Evolutionary conservation across 2,329 filamentous ascomycete species (phyloP).

Genomic region (Phyllachora maydis): DNA sequence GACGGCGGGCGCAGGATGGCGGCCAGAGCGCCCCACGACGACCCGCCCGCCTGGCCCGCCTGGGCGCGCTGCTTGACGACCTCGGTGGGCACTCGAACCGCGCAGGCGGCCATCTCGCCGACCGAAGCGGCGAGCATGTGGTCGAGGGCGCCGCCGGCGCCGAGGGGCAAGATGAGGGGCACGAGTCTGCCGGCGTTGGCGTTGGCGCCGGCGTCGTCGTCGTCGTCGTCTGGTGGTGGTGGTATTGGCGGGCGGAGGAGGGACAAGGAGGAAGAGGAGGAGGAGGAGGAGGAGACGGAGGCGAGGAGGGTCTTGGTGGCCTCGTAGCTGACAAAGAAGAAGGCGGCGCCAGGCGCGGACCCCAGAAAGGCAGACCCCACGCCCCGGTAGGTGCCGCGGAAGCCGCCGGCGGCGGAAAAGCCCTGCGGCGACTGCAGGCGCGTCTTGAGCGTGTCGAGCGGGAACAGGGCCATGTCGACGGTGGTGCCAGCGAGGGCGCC

Average conservation of each 20-base stretch:
- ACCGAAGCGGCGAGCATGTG: slow-evolving; percentile 76
- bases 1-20: slow-evolving; percentile 44
- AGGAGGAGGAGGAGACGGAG: slow-evolving; percentile 38
- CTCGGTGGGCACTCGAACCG: slow-evolving; percentile 83
- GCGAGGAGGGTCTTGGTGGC: slow-evolving; percentile 38
- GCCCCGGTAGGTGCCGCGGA: slow-evolving; percentile 82
- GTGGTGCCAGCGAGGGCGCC: slow-evolving; percentile 86
- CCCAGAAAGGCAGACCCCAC: slow-evolving; percentile 79
- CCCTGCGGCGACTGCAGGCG: slow-evolving; percentile 68
- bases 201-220: slow-evolving; percentile 1
- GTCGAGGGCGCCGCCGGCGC: not conserved
- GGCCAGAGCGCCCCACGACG: slow-evolving; percentile 42
- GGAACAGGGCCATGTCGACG: slow-evolving; percentile 90
- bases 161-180: not conserved
- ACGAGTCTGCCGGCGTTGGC: not conserved
- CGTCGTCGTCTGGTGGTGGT: slow-evolving; percentile 17
- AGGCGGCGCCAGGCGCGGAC: slow-evolving; percentile 78
- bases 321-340: slow-evolving; percentile 96
- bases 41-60: slow-evolving; percentile 60
- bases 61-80: slow-evolving; percentile 95
- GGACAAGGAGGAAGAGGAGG: slow-evolving; percentile 93
- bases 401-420: slow-evolving; percentile 69
- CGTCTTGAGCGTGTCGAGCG: slow-evolving; percentile 96
- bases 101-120: slow-evolving; percentile 82
- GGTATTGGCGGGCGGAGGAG: slow-evolving; percentile 75